These are phyloP conservation scores for Vaccinium macrocarpon DNA, from an alignment of 148 eudicot genomes.

Conservation along the genomic window DNA sequence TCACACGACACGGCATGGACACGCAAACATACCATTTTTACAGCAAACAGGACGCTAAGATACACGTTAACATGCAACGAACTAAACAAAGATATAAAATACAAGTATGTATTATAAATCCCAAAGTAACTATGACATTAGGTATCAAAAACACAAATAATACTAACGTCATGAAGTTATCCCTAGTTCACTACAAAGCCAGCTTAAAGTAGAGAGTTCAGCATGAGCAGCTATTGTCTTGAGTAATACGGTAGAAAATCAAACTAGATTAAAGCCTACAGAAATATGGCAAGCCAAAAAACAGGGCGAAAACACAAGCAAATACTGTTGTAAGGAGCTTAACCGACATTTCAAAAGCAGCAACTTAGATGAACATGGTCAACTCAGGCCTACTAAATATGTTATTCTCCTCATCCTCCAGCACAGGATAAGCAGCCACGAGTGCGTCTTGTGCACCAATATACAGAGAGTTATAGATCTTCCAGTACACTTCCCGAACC, in stretches of 20 bases:
- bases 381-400: conserved; percentile 76
- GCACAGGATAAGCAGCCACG: conserved; percentile 77
- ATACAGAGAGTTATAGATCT: conserved; percentile 85
- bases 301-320: background rate
- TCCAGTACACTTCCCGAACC: conserved; percentile 97
- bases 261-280: background rate
- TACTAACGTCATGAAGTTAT: background rate
- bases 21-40: background rate
- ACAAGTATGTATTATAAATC: background rate
- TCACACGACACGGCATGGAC: background rate
- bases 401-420: conserved; percentile 75
- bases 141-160: background rate
- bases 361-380: conserved; percentile 58
- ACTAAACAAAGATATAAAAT: too few relatives aligned
- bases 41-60: background rate
- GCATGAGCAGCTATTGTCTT: background rate
- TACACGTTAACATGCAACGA: background rate
- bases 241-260: background rate
- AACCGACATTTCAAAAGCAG: background rate
- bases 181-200: background rate
- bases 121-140: background rate
- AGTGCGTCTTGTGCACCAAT: conserved; percentile 92
- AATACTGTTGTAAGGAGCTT: background rate
- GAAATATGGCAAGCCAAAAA: background rate
- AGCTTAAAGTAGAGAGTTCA: background rate